Evolutionary conservation across 2,329 filamentous ascomycete species (phyloP), one percentile per base, ranked within the genome.

Genomic region (Fusarium sp.): DNA sequence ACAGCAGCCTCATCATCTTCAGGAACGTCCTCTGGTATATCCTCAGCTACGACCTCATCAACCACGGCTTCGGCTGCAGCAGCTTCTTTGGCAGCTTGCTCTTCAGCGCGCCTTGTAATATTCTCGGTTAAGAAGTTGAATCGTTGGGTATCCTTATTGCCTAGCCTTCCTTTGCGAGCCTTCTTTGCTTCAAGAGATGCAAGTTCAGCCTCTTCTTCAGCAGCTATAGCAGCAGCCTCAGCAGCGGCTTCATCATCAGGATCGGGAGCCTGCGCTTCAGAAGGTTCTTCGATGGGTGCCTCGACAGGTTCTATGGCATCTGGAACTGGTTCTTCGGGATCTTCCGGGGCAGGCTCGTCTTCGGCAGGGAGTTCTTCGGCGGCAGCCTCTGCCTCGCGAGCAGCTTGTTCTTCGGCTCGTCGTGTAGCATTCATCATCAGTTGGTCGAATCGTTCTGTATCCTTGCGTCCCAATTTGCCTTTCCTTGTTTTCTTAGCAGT

Each of bases 121-220:
- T 77, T 81, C 40, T 78, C 77, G 12, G 76, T 79, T 9, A 85
- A 73, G 10, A 73, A 70, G 34, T 81, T 78, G 27, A 82, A 78
- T 63, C 82, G 84, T 63, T 86, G 83, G 52, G 85, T 77, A 32
- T 85, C 84, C 60, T 80, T 84, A 67, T 82, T 86, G 3, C 73
- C 76, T 15, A 85, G 71, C 63, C 80, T 86, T 58, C 79, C 78
- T 74, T 85, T 88, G 70, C 83, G 85, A 3, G 80, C 80, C 71
- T 85, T 87, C 73, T 87, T 88, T 25, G 80, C 79, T 45, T 82
- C 83, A 7, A 85, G 77, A 6, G 76, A 73, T 16, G 77, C 80
- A 15, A 84, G 76, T 61, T 85, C 81, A 14, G 77, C 75, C 63
- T 83, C 76, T 68, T 83, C 78, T 22, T 71, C 60, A 16, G 61